These are phyloP conservation scores for Oxyria digyna DNA, from an alignment of 148 eudicot genomes.

Conservation along the genomic window DNA sequence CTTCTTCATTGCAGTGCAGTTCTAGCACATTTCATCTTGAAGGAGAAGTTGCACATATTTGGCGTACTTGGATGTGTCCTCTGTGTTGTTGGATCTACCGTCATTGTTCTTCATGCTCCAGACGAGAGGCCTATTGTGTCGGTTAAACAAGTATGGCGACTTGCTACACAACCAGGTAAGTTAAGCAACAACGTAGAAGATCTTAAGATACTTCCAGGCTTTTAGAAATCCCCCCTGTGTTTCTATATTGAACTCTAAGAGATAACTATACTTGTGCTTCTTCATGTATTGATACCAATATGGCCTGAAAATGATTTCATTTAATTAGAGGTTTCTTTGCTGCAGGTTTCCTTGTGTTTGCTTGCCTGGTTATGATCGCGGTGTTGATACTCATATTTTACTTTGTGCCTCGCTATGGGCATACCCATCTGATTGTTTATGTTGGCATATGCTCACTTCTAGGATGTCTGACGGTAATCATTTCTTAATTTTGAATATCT, in stretches of 20 bases:
- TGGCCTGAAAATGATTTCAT: not conserved
- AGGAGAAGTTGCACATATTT: conserved; percentile 77
- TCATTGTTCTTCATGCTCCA: conserved; percentile 90
- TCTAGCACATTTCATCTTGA: conserved; percentile 78
- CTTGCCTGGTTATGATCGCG: conserved; percentile 24
- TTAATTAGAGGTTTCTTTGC: not conserved
- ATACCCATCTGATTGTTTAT: conserved; percentile 56
- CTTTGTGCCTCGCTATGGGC: conserved; percentile 65
- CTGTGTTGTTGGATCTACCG: conserved; percentile 84
- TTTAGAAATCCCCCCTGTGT: not conserved
- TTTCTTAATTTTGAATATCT: not conserved
- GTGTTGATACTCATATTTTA: conserved; percentile 48
- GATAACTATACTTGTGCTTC: not conserved
- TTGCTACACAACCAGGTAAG: conserved; percentile 78
- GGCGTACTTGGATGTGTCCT: conserved; percentile 85
- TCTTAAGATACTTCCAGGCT: not conserved
- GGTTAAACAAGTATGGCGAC: conserved; percentile 84
- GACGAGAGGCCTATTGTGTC: conserved; percentile 53
- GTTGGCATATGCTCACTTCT: conserved; percentile 88
- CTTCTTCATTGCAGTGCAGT: conserved; percentile 63
- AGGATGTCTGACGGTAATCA: conserved; percentile 70
- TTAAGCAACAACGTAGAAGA: not conserved
- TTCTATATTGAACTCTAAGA: not conserved
- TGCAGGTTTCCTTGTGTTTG: conserved; percentile 68
- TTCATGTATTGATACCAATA: not conserved